These are phyloP conservation scores for Marasmius oreades DNA, from an alignment of 1,284 basidiomycete genomes.

Conservation along the genomic window DNA sequence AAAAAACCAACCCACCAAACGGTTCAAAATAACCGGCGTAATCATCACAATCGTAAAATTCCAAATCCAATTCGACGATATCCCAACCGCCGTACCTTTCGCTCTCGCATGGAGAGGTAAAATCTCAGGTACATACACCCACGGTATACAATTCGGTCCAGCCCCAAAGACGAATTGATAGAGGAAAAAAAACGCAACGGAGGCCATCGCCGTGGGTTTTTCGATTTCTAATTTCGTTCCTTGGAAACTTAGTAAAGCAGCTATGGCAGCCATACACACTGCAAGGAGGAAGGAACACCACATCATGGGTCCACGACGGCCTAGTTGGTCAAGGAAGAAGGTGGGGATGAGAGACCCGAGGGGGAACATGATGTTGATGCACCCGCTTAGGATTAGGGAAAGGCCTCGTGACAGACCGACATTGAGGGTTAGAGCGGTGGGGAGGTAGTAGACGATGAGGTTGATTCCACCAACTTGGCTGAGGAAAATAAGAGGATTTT, in stretches of 20 bases:
- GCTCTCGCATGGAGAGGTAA: slow-evolving; percentile 7
- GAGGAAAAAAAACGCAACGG: slow-evolving; percentile 9
- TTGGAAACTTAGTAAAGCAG: slow-evolving; percentile 8
- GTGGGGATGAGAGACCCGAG: slow-evolving; percentile 8
- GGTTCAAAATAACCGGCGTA: slow-evolving; percentile 7
- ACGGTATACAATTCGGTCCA: slow-evolving; percentile 10
- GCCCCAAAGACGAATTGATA: slow-evolving; percentile 9
- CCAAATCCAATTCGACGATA: slow-evolving; percentile 11
- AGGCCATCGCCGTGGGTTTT: slow-evolving; percentile 3
- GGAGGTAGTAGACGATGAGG: slow-evolving; percentile 9
- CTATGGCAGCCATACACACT: slow-evolving; percentile 3
- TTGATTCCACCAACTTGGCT: slow-evolving; percentile 11
- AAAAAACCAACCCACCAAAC: not conserved
- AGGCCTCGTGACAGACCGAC: slow-evolving; percentile 4
- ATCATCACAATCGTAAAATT: slow-evolving; percentile 11
- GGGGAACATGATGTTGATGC: slow-evolving; percentile 11
- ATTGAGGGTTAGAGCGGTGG: slow-evolving; percentile 4
- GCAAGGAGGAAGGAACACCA: slow-evolving; percentile 3
- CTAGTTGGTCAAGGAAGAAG: slow-evolving; percentile 9
- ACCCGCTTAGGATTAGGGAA: slow-evolving; percentile 8
- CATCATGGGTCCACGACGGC: slow-evolving; percentile 8
- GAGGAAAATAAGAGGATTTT: not conserved
- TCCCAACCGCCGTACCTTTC: slow-evolving; percentile 10
- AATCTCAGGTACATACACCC: slow-evolving; percentile 12
- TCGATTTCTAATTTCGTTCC: slow-evolving; percentile 7